Evolutionary conservation across 192 early-diverging fungal species (phyloP).

Genomic region (Dissophora globulifera): DNA sequence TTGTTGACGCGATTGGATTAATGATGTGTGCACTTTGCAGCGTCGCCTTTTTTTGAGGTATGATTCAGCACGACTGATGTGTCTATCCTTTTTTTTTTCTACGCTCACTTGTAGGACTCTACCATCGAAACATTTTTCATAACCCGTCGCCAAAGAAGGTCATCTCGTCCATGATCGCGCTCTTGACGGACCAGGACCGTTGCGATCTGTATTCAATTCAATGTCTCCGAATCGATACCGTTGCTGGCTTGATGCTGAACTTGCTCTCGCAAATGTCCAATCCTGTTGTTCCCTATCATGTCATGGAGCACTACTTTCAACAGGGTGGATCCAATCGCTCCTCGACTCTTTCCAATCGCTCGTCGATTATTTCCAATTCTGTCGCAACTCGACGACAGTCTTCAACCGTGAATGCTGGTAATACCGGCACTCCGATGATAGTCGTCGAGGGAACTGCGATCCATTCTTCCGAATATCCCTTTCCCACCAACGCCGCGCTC

Average conservation of each 20-base stretch:
- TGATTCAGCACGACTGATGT: not conserved
- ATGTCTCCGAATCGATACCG: conserved; percentile 45
- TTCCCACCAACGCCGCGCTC: not conserved
- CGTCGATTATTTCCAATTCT: too few relatives aligned
- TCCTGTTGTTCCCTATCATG: conserved; percentile 39
- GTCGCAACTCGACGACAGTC: not conserved
- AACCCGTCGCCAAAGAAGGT: conserved; percentile 49
- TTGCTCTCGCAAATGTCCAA: conserved; percentile 51
- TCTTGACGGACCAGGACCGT: conserved; percentile 37
- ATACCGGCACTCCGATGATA: not conserved
- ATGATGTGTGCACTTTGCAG: not conserved
- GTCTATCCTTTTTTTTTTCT: not conserved
- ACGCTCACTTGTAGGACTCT: conserved; percentile 20
- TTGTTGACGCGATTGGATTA: not conserved
- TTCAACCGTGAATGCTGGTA: not conserved
- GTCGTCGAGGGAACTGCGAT: not conserved
- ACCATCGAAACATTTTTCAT: conserved; percentile 26
- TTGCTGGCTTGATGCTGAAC: conserved; percentile 35
- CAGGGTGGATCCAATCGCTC: not conserved
- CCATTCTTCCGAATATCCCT: not conserved
- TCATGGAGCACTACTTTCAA: conserved; percentile 43
- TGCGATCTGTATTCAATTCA: conserved; percentile 31
- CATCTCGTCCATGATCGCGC: conserved; percentile 42
- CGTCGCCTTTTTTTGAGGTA: not conserved
- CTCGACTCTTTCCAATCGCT: not conserved